A percentile compares a stretch with the other conserved stretches of the same genome.
Conservation (phyloP, 208 protist species). For the Wallacemonas sp. region DNA sequence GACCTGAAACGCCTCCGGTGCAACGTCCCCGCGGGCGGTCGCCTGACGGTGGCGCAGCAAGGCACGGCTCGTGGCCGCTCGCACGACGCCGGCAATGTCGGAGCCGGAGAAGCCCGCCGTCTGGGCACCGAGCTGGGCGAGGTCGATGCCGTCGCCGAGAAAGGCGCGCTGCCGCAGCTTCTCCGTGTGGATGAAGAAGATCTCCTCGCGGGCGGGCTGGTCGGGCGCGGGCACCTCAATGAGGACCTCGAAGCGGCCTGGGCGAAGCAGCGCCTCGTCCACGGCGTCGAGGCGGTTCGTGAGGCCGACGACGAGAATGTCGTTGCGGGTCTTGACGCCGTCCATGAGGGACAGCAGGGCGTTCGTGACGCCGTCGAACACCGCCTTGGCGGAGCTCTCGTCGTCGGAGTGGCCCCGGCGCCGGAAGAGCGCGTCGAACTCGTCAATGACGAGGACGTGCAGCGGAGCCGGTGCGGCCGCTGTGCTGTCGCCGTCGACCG, state of each 20-base stretch:
- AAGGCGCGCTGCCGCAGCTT: conserved; percentile 84
- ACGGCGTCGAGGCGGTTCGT: conserved; percentile 93
- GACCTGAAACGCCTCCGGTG: neutral
- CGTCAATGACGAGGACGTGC: conserved; percentile 99
- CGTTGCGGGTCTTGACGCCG: conserved; percentile 73
- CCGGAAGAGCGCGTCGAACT: conserved; percentile 99
- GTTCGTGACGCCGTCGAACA: conserved; percentile 99
- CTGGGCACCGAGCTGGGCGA: conserved; percentile 90
- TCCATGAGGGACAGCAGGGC: conserved; percentile 97
- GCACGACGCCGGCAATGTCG: conserved; percentile 91
- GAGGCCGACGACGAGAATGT: conserved; percentile 95
- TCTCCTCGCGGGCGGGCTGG: conserved; percentile 73
- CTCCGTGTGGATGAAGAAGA: conserved; percentile 92
- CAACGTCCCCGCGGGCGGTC: neutral
- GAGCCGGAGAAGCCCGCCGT: conserved; percentile 98
- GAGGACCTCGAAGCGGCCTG: conserved; percentile 94
- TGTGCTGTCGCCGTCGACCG: neutral
- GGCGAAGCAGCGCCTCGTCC: conserved; percentile 92
- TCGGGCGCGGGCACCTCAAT: conserved; percentile 90
- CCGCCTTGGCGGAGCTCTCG: conserved; percentile 94
- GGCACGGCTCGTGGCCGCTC: conserved; percentile 80
- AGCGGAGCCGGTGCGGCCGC: conserved; percentile 37
- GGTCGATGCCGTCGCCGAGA: conserved; percentile 87
- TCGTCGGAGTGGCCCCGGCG: conserved; percentile 84
- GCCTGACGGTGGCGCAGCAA: conserved; percentile 63